Evolutionary conservation across 2,329 filamentous ascomycete genomes (phyloP), one percentile per base, ranked within the genome.

Genomic region (Venturia pyrina): DNA sequence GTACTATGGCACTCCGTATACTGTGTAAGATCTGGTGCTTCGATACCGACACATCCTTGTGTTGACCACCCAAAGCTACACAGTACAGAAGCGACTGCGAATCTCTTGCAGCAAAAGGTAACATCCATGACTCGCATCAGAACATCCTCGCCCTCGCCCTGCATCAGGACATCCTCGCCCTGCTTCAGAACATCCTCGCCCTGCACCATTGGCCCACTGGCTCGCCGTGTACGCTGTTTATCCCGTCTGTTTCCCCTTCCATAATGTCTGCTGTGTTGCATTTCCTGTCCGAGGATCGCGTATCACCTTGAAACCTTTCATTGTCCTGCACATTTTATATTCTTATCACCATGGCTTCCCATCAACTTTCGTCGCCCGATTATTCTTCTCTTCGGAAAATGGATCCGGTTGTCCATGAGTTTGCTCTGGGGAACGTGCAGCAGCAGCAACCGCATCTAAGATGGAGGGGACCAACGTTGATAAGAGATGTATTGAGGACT

Each of bases 291-390:
- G 28, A 59, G 32, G 8, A 8, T 59, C 17, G 53, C 53, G 32
- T 37, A 59, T 59, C 53, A 59, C 53, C 32, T 37, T 59, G 53
- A 59, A 37, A 59, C 53, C 53, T 15, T 37, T 59, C 53, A 37
- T 59, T n/a, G 53, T 59, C 53, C 53, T 37, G 32, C 28, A 15
- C n/a, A 59, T n/a, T 34, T 59, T 59, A 37, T 8, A 53, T 59
- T 10, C 5, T 11, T 37, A 59, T n/a, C 37, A 32, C 53, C n/a
- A 40, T 59, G 53, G 17, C 53, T 37, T 6, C 53, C 53, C n/a
- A 32, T 37, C 53, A 59, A 0, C 10, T 59, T 37, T 37, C 32
- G 2, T n/a, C 28, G 8, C 4, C 11, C 15, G 32, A 37, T 37
- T 37, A 1, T 37, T 40, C 28, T 19, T n/a, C 24, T n/a, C 53